Evolutionary conservation across 257 asterid genomes (phyloP), one percentile per base, ranked within the genome.

Genomic region (Thymus quinquecostatus): DNA sequence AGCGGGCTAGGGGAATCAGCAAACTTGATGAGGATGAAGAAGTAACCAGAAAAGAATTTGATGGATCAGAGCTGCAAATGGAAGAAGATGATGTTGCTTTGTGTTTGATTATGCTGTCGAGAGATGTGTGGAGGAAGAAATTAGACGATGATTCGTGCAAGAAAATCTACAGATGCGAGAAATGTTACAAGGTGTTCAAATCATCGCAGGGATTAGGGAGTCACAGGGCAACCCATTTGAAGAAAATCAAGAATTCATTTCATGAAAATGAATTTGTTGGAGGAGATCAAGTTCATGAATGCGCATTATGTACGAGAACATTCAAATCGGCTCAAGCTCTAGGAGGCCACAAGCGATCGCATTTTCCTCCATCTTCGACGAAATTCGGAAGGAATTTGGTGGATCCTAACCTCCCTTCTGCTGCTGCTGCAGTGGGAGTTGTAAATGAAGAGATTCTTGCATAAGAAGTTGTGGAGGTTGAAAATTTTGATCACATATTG

Each of bases 311-410:
- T 63, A 82, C 80, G 44, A 88, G 77, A 60, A 74, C 77, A 13
- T 88, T 84, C 53, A 81, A 64, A 71, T 85, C 95, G 36, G 88
- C 84, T 43, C 91, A 88, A 66, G 94, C 94, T 40, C 80, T 87
- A 6, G 94, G 94, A 28, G 95, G 95, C 63, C 95, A 86, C 80
- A 86, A 88, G 49, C 81, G 88, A 65, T 83, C 88, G 72, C 89
- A 88, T 77, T 11, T 79, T n/a, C n/a, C n/a, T 29, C 41, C 45
- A 33, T 32, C 67, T 11, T 14, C n/a, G n/a, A n/a, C 66, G 2
- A 68, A 53, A 50, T 36, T 36, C 41, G 58, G 62, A 10, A 0
- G 9, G 0, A 27, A 6, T 21, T 60, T 60, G 45, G 58, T 55
- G 32, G 72, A 70, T 76, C 76, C 67, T 29, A 53, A 72, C 67